Conservation (phyloP, 108 stramenopile genomes). For the Aurantiochytrium sp. region DNA sequence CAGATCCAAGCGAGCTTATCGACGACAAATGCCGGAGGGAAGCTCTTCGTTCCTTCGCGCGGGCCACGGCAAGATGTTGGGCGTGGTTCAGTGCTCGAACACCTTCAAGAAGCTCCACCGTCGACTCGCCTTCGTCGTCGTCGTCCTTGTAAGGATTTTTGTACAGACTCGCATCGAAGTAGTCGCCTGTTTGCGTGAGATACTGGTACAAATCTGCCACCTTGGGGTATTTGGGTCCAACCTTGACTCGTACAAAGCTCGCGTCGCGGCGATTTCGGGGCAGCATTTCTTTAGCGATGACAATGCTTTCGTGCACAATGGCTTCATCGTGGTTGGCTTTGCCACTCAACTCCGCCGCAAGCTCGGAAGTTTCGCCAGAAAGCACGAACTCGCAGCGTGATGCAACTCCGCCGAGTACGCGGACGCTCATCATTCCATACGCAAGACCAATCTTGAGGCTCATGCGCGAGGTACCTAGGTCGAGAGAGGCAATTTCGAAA, state of each 20-base stretch:
- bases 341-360: neutral
- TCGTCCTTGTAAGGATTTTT: neutral
- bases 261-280: neutral
- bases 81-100: neutral
- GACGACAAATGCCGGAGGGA: too few relatives aligned
- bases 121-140: neutral
- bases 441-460: constrained; percentile 8
- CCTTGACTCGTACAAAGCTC: neutral
- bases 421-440: neutral
- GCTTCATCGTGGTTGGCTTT: neutral
- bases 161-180: neutral
- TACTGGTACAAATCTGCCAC: neutral
- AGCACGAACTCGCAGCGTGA: neutral
- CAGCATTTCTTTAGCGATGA: neutral
- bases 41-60: neutral
- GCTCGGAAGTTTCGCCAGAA: neutral
- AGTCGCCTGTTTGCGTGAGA: neutral
- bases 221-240: neutral
- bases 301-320: neutral
- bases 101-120: neutral
- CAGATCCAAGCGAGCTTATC: neutral
- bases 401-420: neutral
- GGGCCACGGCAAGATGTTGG: neutral
- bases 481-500: neutral
- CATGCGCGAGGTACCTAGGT: neutral